Evolutionary conservation across 768 basidiomycete genomes (phyloP), one percentile per base, ranked within the genome.

Genomic region (Pseudohyphozyma bogoriensis): DNA sequence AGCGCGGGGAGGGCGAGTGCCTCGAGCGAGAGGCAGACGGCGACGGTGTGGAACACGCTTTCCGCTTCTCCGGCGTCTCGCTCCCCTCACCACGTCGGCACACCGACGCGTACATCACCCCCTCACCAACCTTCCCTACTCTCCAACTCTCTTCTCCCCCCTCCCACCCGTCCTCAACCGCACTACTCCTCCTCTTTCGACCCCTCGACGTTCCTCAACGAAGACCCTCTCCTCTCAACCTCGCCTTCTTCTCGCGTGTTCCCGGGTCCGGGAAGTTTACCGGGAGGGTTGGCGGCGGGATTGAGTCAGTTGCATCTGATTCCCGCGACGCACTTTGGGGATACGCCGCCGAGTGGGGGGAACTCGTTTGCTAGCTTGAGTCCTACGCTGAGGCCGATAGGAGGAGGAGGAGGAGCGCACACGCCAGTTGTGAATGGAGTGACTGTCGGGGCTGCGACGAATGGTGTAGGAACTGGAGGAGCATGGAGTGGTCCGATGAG

Each of bases 101-200:
- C 10, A 10, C 37, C 37, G 10, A 37, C 37, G 28, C 28, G 24
- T 8, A 26, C 26, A 5, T 28, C 47, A 20, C 47, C 47, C 7
- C 47, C 26, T 16, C 6, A 13, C 6, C 26, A 28, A 16, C 47
- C 28, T 6, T 33, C 29, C 39, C 53, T 44, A 39, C 20, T 22
- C 39, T 40, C 35, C 51, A n/a, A 36, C 51, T n/a, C 18, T 12
- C 44, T n/a, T 45, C 24, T 11, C 24, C 44, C 13, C 18, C 44
- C 44, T 35, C 31, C n/a, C 12, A 22, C 36, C 3, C 51, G 16
- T 13, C 32, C 15, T 7, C 35, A 16, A 20, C 37, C 51, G 9
- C 31, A 33, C 36, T 40, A 53, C 52, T 29, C 53, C 5, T 32
- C 39, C 28, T 54, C 53, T 6, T 54, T 42, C 42, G 53, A 54